Conservation (phyloP, 2,329 filamentous ascomycete genomes). For the Exophiala xenobiotica region DNA sequence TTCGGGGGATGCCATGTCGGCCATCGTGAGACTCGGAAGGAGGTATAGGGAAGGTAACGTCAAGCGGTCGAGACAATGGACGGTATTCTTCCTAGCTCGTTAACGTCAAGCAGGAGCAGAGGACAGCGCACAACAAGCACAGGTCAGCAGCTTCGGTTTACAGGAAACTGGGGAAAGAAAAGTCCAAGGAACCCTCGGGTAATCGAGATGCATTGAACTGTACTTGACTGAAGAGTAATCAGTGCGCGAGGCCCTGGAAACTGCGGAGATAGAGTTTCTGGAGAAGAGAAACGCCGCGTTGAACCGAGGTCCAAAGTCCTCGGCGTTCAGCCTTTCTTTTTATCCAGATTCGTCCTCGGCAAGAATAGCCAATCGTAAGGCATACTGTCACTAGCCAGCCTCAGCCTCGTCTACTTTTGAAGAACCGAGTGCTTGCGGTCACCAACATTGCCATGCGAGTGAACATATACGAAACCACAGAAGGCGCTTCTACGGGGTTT, state of each 20-base stretch:
- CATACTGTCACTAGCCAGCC: background rate
- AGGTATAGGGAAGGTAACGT: background rate
- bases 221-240: background rate
- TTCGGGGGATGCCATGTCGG: slow-evolving; percentile 32
- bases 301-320: background rate
- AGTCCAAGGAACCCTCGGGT: background rate
- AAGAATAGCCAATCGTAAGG: background rate
- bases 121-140: background rate
- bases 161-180: too few relatives aligned
- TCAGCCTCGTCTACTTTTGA: background rate
- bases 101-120: background rate
- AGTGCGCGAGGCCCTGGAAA: background rate
- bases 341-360: background rate
- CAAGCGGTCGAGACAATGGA: background rate
- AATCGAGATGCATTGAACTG: too few relatives aligned
- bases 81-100: too few relatives aligned
- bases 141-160: too few relatives aligned
- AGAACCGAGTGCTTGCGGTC: too few relatives aligned
- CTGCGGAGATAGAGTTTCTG: background rate
- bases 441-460: too few relatives aligned
- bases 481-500: too few relatives aligned
- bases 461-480: too few relatives aligned
- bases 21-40: background rate
- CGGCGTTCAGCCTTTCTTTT: background rate
- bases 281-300: background rate